Evolutionary conservation across 352 stramenopile genomes (phyloP).

Genomic region (Ophiocytium majus): DNA sequence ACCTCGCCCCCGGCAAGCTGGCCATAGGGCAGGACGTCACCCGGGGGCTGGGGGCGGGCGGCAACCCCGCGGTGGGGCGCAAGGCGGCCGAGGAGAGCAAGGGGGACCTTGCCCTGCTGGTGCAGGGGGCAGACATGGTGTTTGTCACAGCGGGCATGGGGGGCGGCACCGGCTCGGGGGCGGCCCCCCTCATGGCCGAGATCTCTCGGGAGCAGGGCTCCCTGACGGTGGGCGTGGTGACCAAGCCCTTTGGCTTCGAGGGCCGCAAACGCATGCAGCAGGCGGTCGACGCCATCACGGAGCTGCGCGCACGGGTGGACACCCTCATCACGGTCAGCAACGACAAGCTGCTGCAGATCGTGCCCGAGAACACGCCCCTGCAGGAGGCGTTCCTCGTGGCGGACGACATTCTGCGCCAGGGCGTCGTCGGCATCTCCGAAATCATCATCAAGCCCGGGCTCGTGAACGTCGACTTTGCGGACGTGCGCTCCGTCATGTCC

Average conservation of each 20-base stretch:
- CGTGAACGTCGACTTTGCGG: slow-evolving; percentile 97
- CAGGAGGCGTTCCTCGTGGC: slow-evolving; percentile 69
- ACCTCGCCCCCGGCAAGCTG: slow-evolving; percentile 63
- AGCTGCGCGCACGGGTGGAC: slow-evolving; percentile 82
- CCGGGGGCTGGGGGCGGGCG: slow-evolving; percentile 64
- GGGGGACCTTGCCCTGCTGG: slow-evolving; percentile 68
- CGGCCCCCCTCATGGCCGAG: slow-evolving; percentile 39
- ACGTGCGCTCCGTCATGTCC: slow-evolving; percentile 91
- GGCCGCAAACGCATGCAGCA: slow-evolving; percentile 87
- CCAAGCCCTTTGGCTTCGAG: slow-evolving; percentile 92
- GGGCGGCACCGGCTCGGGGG: slow-evolving; percentile 58
- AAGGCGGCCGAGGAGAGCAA: slow-evolving; percentile 79
- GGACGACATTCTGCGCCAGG: slow-evolving; percentile 71
- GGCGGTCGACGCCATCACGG: slow-evolving; percentile 68
- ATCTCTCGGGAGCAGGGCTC: slow-evolving; percentile 66
- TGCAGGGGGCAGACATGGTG: slow-evolving; percentile 85
- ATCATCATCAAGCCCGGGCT: slow-evolving; percentile 83
- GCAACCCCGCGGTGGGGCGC: slow-evolving; percentile 64
- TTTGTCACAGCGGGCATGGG: slow-evolving; percentile 93
- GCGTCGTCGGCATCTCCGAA: slow-evolving; percentile 72
- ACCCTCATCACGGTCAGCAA: slow-evolving; percentile 96
- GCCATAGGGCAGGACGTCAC: slow-evolving; percentile 76
- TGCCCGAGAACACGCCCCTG: slow-evolving; percentile 70
- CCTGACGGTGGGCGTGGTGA: slow-evolving; percentile 91
- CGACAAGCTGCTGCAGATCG: slow-evolving; percentile 82